Percentiles rank a stretch among this genome's conserved stretches.
These are phyloP conservation scores for Alternaria gansuensis DNA, from an alignment of 2,329 filamentous ascomycete species.

Conservation along the genomic window DNA sequence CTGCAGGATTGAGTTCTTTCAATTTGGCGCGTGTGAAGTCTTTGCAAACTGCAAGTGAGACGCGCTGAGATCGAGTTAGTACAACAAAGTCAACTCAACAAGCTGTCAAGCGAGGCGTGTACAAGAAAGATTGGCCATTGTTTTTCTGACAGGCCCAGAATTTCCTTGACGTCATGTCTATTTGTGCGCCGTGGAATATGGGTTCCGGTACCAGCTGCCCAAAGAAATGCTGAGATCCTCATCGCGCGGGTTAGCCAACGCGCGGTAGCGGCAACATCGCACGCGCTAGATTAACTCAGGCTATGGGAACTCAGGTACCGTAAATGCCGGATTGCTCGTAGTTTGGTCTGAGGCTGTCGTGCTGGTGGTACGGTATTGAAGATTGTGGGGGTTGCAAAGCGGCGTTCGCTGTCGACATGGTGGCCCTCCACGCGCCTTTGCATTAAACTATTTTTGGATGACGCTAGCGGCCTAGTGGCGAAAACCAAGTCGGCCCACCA, in stretches of 20 bases:
- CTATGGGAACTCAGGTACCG: background rate
- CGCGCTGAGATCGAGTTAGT: constrained; percentile 8
- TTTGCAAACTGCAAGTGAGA: constrained; percentile 16
- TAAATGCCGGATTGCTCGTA: background rate
- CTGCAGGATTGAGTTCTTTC: background rate
- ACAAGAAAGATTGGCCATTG: constrained; percentile 18
- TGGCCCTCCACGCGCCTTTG: background rate
- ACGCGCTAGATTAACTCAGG: background rate
- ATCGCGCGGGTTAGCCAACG: constrained; percentile 2
- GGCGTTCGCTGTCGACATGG: constrained; percentile 1
- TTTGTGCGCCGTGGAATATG: constrained; percentile 8
- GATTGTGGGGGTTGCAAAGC: constrained; percentile 1
- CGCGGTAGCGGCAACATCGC: constrained; percentile 3
- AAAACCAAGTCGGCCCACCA: constrained; percentile 4
- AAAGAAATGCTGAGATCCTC: constrained; percentile 11
- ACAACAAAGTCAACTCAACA: background rate
- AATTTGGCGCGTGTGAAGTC: constrained; percentile 3
- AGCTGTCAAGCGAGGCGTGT: background rate
- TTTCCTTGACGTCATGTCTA: background rate
- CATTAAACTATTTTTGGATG: constrained; percentile 5
- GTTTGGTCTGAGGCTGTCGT: background rate
- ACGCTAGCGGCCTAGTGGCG: constrained; percentile 4
- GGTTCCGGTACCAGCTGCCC: background rate
- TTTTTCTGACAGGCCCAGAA: constrained; percentile 10
- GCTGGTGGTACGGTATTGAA: background rate